Conservation (phyloP, 495 filamentous ascomycete genomes). For the Penicillium canariense region DNA sequence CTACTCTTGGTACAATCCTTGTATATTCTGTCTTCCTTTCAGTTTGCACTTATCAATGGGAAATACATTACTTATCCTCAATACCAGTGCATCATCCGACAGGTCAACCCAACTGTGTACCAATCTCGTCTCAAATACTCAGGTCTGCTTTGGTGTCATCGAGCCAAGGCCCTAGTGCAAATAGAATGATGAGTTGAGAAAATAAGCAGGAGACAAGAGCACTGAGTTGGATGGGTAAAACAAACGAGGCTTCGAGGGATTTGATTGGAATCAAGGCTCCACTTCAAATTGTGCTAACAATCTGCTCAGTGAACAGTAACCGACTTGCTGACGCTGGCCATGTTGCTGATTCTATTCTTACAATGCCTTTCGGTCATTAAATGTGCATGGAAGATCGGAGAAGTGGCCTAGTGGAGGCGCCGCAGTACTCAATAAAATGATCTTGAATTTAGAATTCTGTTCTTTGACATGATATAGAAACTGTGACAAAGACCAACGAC, state of each 20-base stretch:
- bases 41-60: neutral
- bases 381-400: too few species aligned
- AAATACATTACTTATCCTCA: neutral
- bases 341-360: too few species aligned
- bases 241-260: too few species aligned
- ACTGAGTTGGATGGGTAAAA: too few species aligned
- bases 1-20: too few species aligned
- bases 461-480: slow-evolving; percentile 2
- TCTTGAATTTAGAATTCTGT: neutral
- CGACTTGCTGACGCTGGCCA: too few species aligned
- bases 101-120: neutral
- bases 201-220: too few species aligned
- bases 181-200: neutral
- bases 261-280: too few species aligned
- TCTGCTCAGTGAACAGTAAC: too few species aligned
- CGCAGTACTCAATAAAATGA: neutral
- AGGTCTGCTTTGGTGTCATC: neutral
- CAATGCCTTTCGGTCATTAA: too few species aligned
- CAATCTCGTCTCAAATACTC: neutral
- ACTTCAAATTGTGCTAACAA: too few species aligned
- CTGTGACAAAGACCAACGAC: neutral
- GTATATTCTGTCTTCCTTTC: too few species aligned
- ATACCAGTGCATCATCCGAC: neutral
- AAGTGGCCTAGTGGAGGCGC: neutral
- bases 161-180: neutral